Percentiles rank a stretch among this genome's conserved stretches.
These are phyloP conservation scores for Mortierella sp. DNA, from an alignment of 371 early-diverging fungal species.

Conservation along the genomic window DNA sequence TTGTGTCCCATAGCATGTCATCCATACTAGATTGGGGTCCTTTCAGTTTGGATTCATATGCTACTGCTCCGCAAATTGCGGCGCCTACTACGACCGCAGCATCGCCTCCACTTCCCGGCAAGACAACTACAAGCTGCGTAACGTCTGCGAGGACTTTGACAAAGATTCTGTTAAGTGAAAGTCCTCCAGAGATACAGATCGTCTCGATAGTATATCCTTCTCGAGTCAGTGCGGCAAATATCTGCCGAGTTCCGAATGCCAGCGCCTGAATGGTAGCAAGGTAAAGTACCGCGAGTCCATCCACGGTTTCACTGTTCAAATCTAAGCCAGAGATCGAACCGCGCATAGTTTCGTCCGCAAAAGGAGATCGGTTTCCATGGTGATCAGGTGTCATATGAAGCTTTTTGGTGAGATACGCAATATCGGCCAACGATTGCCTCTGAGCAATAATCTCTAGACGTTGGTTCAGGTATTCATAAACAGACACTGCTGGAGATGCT, in stretches of 20 bases:
- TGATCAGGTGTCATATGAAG: slow-evolving; percentile 82
- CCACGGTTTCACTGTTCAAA: slow-evolving; percentile 64
- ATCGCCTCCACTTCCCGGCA: slow-evolving; percentile 65
- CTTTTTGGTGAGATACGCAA: slow-evolving; percentile 63
- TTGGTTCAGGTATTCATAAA: slow-evolving; percentile 66
- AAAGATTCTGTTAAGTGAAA: slow-evolving; percentile 74
- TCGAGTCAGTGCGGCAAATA: slow-evolving; percentile 66
- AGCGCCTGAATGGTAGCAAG: slow-evolving; percentile 75
- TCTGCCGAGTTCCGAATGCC: slow-evolving; percentile 73
- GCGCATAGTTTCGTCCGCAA: slow-evolving; percentile 75
- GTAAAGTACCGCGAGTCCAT: slow-evolving; percentile 72
- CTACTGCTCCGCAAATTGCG: slow-evolving; percentile 76
- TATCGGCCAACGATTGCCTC: slow-evolving; percentile 38
- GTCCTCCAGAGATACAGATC: slow-evolving; percentile 78
- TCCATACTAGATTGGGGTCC: slow-evolving; percentile 29
- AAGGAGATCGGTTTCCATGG: slow-evolving; percentile 84
- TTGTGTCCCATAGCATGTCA: slow-evolving; percentile 64
- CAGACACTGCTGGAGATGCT: slow-evolving; percentile 32
- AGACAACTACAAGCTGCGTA: slow-evolving; percentile 68
- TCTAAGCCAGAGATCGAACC: slow-evolving; percentile 75
- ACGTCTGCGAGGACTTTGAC: slow-evolving; percentile 74
- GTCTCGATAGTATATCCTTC: slow-evolving; percentile 72
- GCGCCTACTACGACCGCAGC: slow-evolving; percentile 81
- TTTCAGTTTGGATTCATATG: slow-evolving; percentile 56
- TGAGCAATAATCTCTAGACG: slow-evolving; percentile 56